Evolutionary conservation across 371 early-diverging fungal species (phyloP).

Genomic region (Capillidium heterosporum): DNA sequence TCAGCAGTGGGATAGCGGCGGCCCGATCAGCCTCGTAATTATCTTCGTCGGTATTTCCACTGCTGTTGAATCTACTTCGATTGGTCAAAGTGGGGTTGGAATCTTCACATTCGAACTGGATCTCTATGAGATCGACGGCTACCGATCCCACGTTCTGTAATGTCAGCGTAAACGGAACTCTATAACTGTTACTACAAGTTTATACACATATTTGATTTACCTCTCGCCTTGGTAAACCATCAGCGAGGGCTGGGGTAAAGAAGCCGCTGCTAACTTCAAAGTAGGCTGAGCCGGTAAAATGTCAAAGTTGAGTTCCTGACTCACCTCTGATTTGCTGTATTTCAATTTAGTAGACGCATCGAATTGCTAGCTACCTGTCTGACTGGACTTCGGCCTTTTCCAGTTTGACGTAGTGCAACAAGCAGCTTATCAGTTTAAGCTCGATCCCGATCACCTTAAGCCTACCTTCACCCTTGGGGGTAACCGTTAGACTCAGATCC

Average conservation of each 20-base stretch:
- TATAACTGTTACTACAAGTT: not conserved
- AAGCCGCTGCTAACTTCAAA: not conserved
- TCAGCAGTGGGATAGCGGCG: no score
- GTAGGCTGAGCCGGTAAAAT: not conserved
- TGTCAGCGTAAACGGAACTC: not conserved
- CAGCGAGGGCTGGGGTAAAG: not conserved
- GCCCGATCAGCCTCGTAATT: no score
- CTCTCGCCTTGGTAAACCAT: conserved; percentile 1
- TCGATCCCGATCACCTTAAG: not conserved
- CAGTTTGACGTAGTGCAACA: not conserved
- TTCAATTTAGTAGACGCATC: no score
- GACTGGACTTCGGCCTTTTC: no score
- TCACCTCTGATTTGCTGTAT: no score
- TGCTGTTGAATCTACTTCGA: no score
- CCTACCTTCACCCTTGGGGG: not conserved
- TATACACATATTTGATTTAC: not conserved
- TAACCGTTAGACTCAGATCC: not conserved
- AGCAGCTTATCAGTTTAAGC: not conserved
- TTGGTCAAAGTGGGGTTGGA: no score
- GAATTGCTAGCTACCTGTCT: no score
- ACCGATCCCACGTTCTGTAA: not conserved
- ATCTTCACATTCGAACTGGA: not conserved
- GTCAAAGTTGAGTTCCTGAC: not conserved
- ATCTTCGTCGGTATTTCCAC: no score
- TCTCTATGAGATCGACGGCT: not conserved